Percentiles rank a stretch among this genome's conserved stretches.
Evolutionary conservation across 345 rosid species (phyloP).

Genomic region (Zanthoxylum bungeanum): DNA sequence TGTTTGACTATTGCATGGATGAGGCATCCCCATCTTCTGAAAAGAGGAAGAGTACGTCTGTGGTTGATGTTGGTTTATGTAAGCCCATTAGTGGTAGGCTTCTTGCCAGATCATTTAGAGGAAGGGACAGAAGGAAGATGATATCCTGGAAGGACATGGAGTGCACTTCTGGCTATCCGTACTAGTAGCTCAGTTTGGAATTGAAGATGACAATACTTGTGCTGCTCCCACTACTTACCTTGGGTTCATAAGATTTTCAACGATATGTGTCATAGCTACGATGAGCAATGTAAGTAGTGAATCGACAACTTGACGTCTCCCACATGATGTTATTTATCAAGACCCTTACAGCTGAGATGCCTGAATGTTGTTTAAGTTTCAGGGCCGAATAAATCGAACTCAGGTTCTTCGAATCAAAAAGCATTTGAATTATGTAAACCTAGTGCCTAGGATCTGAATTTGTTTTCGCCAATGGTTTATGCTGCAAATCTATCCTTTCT

Average conservation of each 20-base stretch:
- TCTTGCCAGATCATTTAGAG: slow-evolving; percentile 79
- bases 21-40: slow-evolving; percentile 48
- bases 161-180: slow-evolving; percentile 43
- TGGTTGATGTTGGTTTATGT: slow-evolving; percentile 75
- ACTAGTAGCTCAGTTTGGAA: slow-evolving; percentile 3
- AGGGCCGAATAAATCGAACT: background rate
- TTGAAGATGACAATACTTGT: background rate
- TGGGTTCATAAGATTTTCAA: background rate
- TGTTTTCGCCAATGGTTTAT: background rate
- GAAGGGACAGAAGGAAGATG: slow-evolving; percentile 88
- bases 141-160: slow-evolving; percentile 82
- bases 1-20: slow-evolving; percentile 74
- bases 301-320: background rate
- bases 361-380: background rate
- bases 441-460: background rate
- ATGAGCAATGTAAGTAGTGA: background rate
- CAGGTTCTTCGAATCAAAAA: background rate
- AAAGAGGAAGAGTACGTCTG: slow-evolving; percentile 51
- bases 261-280: background rate
- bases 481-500: background rate
- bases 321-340: background rate
- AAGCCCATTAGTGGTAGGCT: slow-evolving; percentile 71
- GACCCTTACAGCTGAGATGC: background rate
- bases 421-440: background rate
- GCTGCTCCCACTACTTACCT: background rate